These are phyloP conservation scores for Limnomonas spitsbergensis DNA, from an alignment of 139 green algal genomes.

Conservation along the genomic window DNA sequence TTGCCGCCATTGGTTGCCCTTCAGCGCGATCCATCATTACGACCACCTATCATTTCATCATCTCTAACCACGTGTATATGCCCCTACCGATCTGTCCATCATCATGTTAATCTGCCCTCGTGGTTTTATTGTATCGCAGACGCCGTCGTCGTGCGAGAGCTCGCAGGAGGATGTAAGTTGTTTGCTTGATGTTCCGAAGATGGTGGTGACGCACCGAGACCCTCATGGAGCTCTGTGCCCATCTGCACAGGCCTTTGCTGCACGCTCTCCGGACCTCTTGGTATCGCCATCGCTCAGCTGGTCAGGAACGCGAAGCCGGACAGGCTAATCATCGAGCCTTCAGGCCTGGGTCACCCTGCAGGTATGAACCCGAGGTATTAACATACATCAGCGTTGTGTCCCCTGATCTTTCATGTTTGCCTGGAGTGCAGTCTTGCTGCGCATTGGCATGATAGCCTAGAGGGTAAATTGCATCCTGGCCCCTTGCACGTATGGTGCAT, in stretches of 20 bases:
- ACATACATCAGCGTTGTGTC: neutral
- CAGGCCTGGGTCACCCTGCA: conserved; percentile 59
- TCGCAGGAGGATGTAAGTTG: conserved; percentile 59
- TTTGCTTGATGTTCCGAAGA: too few species aligned
- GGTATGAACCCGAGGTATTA: too few species aligned
- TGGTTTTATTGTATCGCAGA: too few species aligned
- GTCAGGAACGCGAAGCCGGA: conserved; percentile 59
- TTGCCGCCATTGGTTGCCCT: too few species aligned
- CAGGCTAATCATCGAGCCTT: conserved; percentile 58
- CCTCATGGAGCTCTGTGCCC: too few species aligned
- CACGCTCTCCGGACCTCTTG: conserved; percentile 48
- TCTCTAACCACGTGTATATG: too few species aligned
- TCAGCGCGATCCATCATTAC: too few species aligned
- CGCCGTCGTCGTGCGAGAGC: conserved; percentile 46
- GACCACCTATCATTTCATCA: too few species aligned
- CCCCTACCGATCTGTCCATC: too few species aligned
- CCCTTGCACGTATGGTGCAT: too few species aligned
- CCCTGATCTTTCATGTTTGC: neutral
- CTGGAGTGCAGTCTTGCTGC: neutral
- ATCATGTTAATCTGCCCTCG: too few species aligned
- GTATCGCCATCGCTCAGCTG: conserved; percentile 58
- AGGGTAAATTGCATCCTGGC: neutral
- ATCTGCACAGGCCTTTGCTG: conserved; percentile 59
- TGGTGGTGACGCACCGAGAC: too few species aligned
- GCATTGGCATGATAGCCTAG: neutral